phyloP scores from a whole-genome alignment of 306 rosid species.

The Lupinus albus region DNA sequence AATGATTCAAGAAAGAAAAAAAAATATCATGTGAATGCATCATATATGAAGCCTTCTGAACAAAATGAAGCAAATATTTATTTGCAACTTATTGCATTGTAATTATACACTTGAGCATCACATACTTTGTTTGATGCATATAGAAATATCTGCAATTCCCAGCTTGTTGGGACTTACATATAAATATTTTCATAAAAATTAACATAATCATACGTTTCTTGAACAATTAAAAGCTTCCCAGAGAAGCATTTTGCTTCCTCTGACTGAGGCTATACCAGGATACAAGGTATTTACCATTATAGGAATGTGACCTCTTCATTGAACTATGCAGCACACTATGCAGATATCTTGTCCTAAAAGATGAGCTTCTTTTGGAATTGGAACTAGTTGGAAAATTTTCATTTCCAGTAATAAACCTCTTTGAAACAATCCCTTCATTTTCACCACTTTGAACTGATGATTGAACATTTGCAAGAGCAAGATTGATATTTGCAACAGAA shows the following conservation, averaged over 20 bases:
- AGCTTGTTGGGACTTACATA: slow-evolving; percentile 46
- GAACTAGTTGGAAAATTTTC: slow-evolving; percentile 35
- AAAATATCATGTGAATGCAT: slow-evolving; percentile 4
- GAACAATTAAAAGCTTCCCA: slow-evolving; percentile 50
- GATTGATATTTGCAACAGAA: slow-evolving; percentile 50
- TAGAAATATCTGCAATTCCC: slow-evolving; percentile 37
- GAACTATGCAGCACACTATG: slow-evolving; percentile 44
- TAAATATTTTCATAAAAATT: neutral
- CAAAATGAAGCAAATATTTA: slow-evolving; percentile 30
- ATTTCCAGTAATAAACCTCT: slow-evolving; percentile 44
- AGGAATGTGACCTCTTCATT: slow-evolving; percentile 73
- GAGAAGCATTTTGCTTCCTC: slow-evolving; percentile 47
- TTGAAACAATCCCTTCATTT: slow-evolving; percentile 24
- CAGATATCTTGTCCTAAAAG: slow-evolving; percentile 51
- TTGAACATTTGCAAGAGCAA: slow-evolving; percentile 27
- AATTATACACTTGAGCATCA: slow-evolving; percentile 28
- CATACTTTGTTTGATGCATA: slow-evolving; percentile 36
- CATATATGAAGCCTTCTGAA: neutral
- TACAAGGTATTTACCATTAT: slow-evolving; percentile 51
- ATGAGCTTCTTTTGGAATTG: slow-evolving; percentile 48
- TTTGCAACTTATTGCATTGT: slow-evolving; percentile 35
- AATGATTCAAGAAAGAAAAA: slow-evolving; percentile 1
- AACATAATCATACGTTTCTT: neutral
- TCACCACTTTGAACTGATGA: neutral
- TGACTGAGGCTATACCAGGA: slow-evolving; percentile 45